Evolutionary conservation across 306 rosid genomes (phyloP).

Genomic region (Acmispon strigosus): DNA sequence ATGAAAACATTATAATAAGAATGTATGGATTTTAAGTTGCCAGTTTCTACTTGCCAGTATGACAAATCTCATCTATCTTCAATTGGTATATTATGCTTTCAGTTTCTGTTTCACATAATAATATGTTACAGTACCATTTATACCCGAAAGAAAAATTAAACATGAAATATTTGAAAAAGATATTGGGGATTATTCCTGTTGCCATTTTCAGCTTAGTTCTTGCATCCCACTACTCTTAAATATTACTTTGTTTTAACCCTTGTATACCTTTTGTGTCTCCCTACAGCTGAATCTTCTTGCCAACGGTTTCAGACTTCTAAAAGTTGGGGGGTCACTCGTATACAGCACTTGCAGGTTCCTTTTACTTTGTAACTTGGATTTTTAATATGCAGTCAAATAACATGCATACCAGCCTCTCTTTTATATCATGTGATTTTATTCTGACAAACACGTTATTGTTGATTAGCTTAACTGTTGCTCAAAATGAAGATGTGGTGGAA

Average conservation of each 20-base stretch:
- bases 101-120: not conserved
- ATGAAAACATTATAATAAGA: not conserved
- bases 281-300: constrained; percentile 72
- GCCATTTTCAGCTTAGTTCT: not conserved
- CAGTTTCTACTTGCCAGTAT: not conserved
- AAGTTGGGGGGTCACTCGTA: constrained; percentile 72
- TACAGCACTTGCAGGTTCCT: constrained; percentile 97
- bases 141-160: not conserved
- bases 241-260: not conserved
- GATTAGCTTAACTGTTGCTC: constrained; percentile 72
- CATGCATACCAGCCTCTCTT: not conserved
- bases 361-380: constrained; percentile 2
- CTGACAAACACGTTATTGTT: constrained; percentile 10
- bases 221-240: not conserved
- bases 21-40: not conserved
- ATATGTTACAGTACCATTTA: not conserved
- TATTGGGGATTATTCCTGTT: not conserved
- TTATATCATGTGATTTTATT: not conserved
- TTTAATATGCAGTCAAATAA: not conserved
- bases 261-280: constrained; percentile 8
- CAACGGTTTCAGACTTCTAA: constrained; percentile 80
- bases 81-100: not conserved
- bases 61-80: not conserved
- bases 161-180: not conserved
- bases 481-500: constrained; percentile 81